Evolutionary conservation across 2,329 filamentous ascomycete genomes (phyloP).

Genomic region (Sclerotinia glacialis): DNA sequence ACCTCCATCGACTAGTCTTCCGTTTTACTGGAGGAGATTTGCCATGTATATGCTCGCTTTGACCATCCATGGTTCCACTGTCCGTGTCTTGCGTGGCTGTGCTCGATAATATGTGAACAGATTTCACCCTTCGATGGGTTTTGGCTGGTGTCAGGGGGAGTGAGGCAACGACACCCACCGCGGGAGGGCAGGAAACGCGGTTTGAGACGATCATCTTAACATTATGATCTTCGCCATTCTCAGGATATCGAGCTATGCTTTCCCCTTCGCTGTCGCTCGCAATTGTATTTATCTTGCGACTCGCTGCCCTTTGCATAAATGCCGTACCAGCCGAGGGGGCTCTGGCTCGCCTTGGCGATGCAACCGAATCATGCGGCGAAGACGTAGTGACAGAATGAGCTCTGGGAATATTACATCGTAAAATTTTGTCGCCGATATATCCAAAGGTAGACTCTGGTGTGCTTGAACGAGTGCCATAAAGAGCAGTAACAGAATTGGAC

Average conservation of each 20-base stretch:
- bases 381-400: conserved; percentile 25
- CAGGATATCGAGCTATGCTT: conserved; percentile 20
- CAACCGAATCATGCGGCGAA: conserved; percentile 25
- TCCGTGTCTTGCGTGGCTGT: neutral
- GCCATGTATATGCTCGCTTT: conserved; percentile 11
- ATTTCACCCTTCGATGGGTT: conserved; percentile 30
- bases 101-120: conserved; percentile 29
- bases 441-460: conserved; percentile 33
- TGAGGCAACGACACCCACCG: conserved; percentile 24
- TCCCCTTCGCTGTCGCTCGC: conserved; percentile 36
- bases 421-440: conserved; percentile 29
- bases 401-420: conserved; percentile 26
- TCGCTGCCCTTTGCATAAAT: conserved; percentile 43
- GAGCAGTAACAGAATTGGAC: conserved; percentile 18
- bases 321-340: conserved; percentile 49
- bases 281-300: conserved; percentile 32
- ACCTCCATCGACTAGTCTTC: conserved; percentile 35
- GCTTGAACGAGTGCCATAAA: conserved; percentile 23
- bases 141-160: conserved; percentile 30
- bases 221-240: conserved; percentile 9
- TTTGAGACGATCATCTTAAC: conserved; percentile 11
- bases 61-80: conserved; percentile 6
- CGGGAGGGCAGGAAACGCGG: conserved; percentile 27
- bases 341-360: conserved; percentile 42
- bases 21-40: conserved; percentile 24